These are phyloP conservation scores for Meyerozyma carpophila DNA, from an alignment of 1,139 yeast species.

Conservation along the genomic window DNA sequence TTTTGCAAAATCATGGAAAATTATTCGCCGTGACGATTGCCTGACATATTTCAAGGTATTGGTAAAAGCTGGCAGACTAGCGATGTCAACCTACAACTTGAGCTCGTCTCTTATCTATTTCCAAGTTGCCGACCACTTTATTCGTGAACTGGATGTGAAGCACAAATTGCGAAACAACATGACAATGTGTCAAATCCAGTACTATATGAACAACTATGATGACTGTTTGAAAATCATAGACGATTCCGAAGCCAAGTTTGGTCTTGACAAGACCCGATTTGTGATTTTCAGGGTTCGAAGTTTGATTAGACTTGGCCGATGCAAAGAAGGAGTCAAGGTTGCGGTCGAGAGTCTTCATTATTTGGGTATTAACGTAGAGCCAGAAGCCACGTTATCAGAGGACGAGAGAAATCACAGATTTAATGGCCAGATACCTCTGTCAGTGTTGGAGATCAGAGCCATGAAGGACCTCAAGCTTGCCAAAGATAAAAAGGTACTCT, in stretches of 20 bases:
- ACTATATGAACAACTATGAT: slow-evolving; percentile 21
- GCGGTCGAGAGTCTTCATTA: slow-evolving; percentile 28
- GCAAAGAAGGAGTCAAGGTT: slow-evolving; percentile 30
- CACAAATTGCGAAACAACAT: slow-evolving; percentile 21
- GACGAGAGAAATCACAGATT: slow-evolving; percentile 17
- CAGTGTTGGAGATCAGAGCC: slow-evolving; percentile 38
- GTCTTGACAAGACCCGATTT: slow-evolving; percentile 26
- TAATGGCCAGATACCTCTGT: slow-evolving; percentile 31
- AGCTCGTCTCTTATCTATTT: slow-evolving; percentile 27
- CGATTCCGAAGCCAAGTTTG: slow-evolving; percentile 16
- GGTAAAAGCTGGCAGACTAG: slow-evolving; percentile 32
- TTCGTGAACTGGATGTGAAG: slow-evolving; percentile 14
- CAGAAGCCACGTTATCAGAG: slow-evolving; percentile 13
- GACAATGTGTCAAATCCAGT: slow-evolving; percentile 30
- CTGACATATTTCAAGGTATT: slow-evolving; percentile 26
- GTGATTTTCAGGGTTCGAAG: slow-evolving; percentile 36
- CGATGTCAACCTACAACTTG: slow-evolving; percentile 30
- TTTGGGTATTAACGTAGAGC: slow-evolving; percentile 26
- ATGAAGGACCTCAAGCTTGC: slow-evolving; percentile 20
- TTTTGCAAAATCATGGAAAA: slow-evolving; percentile 23
- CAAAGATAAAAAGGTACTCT: slow-evolving; percentile 22
- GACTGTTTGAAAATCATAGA: slow-evolving; percentile 25
- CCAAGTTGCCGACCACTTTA: slow-evolving; percentile 22
- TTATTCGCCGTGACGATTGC: slow-evolving; percentile 20
- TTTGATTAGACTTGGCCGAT: slow-evolving; percentile 26